A percentile compares a stretch with the other conserved stretches of the same genome.
Evolutionary conservation across 345 rosid species (phyloP).

Genomic region (Pseudoturritis turrita): DNA sequence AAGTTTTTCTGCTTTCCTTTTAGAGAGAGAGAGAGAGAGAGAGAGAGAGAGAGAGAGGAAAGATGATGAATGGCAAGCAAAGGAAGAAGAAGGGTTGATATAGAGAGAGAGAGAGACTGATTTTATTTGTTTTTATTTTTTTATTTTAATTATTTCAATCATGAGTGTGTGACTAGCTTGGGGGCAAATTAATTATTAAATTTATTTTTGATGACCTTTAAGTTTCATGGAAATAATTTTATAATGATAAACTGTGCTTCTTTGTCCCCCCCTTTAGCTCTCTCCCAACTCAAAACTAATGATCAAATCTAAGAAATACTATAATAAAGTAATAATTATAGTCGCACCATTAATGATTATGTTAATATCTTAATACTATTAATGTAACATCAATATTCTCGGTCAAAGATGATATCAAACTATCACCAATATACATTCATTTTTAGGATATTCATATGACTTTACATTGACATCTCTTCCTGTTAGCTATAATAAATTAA

Average conservation of each 20-base stretch:
- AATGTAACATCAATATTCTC: neutral
- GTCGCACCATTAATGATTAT: conserved; percentile 26
- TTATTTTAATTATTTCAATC: conserved; percentile 33
- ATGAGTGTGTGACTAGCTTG: conserved; percentile 41
- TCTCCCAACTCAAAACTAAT: conserved; percentile 11
- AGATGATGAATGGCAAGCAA: conserved; percentile 18
- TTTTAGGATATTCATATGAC: conserved; percentile 12
- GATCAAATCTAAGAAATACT: conserved; percentile 17
- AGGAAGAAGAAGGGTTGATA: conserved; percentile 36
- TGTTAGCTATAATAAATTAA: neutral
- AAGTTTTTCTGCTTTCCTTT: conserved; percentile 13
- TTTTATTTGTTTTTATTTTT: neutral
- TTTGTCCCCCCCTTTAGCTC: conserved; percentile 30
- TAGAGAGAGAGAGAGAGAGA: neutral
- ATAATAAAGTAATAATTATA: conserved; percentile 11
- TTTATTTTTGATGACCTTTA: conserved; percentile 10
- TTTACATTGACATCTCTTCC: neutral
- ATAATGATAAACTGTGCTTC: conserved; percentile 31
- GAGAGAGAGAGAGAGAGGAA: conserved; percentile 12
- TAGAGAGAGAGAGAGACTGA: conserved; percentile 33
- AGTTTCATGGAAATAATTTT: conserved; percentile 2
- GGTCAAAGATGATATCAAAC: conserved; percentile 28
- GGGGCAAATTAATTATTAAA: conserved; percentile 11
- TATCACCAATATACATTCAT: neutral
- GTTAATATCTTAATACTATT: neutral